Conservation (phyloP, 2,329 filamentous ascomycete species). For the Aspergillus aculeatinus region DNA sequence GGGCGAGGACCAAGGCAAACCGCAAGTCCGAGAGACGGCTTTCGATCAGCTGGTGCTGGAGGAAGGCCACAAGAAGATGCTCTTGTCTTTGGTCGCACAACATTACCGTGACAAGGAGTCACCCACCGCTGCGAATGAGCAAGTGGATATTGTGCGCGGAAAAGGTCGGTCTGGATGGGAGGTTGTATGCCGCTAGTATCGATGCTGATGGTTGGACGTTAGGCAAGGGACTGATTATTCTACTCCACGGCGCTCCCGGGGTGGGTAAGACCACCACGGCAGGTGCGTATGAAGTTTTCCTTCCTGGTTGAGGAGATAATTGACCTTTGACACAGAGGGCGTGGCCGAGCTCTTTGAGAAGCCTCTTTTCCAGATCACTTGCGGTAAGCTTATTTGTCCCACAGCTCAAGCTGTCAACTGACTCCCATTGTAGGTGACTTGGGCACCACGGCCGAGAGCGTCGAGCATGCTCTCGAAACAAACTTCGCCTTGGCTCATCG, state of each 20-base stretch:
- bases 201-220: neutral
- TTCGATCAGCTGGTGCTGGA: slow-evolving; percentile 19
- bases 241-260: slow-evolving; percentile 7
- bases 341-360: slow-evolving; percentile 2
- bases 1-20: neutral
- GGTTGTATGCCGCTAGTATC: too few relatives aligned
- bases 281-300: neutral
- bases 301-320: neutral
- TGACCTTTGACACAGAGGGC: neutral
- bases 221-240: slow-evolving; percentile 9
- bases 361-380: slow-evolving; percentile 1
- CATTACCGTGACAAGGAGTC: neutral
- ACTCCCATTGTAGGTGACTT: slow-evolving; percentile 34
- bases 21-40: neutral
- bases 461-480: slow-evolving; percentile 31
- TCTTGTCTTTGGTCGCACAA: neutral
- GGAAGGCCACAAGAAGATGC: neutral
- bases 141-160: neutral
- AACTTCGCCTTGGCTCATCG: slow-evolving; percentile 25
- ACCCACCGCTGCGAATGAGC: neutral
- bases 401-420: neutral
- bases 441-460: slow-evolving; percentile 42
- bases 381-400: neutral
- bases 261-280: slow-evolving; percentile 4
- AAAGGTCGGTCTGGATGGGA: neutral